Evolutionary conservation across 352 stramenopile genomes (phyloP), one percentile per base, ranked within the genome.

Genomic region (Phytophthora brassicae): DNA sequence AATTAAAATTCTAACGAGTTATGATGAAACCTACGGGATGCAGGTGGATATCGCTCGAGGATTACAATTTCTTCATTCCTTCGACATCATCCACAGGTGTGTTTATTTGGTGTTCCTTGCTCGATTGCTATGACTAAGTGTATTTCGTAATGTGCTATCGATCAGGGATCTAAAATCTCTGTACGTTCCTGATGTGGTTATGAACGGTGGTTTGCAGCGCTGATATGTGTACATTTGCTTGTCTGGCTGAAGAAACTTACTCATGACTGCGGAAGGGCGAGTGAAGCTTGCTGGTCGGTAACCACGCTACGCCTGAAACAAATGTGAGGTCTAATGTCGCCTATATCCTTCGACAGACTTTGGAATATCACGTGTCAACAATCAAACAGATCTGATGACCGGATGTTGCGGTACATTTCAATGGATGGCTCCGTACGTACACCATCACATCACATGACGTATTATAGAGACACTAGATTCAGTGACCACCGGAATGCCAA

Each of bases 331-430:
- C n/a, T 44, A 24, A 44, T n/a, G 3, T 43, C 3, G 16, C 17
- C 14, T 24, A 2, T 44, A 17, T 44, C 6, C 38, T 3, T 14
- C n/a, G 12, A 5, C 45, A 88, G 84, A 94, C 51, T 94, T 94
- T 42, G 84, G 84, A 0, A 92, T 92, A 45, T 88, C 84, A 11
- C 80, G 84, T 5, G 50, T 88, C 6, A 82, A 79, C 2, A 57
- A 77, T 39, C 64, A 81, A 33, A 66, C 60, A 12, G 72, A 81
- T 26, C 33, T 83, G 17, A 94, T 91, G 83, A 91, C 83, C 0
- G 74, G 81, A 6, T 94, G 83, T 42, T 89, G 83, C 39, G 83
- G 85, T 17, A 92, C 85, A 7, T 94, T 84, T 59, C 85, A 92
- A 55, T 91, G 81, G 85, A 91, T 92, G 85, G 82, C 85, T 14